Conservation (phyloP, 305 asterid species). For the Solanum hybrid region DNA sequence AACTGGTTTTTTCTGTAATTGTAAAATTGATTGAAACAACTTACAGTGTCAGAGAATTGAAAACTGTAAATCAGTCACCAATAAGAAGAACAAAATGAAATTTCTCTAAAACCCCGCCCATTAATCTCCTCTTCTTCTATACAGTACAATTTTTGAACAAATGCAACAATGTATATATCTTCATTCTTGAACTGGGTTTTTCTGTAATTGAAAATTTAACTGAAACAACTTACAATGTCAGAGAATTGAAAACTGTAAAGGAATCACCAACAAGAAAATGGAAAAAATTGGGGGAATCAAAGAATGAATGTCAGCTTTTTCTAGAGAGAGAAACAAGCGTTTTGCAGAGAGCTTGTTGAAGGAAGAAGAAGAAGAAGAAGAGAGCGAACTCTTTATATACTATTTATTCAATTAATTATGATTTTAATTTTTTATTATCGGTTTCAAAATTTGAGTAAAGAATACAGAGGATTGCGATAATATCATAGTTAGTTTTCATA, state of each 20-base stretch:
- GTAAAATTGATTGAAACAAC: neutral
- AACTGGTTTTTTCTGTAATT: neutral
- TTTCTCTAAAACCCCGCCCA: neutral
- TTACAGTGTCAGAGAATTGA: neutral
- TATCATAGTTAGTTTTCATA: neutral
- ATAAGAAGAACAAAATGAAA: neutral
- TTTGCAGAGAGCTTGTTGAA: neutral
- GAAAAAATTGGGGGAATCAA: neutral
- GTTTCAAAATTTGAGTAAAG: neutral
- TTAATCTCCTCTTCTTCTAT: neutral
- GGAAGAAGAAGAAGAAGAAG: neutral
- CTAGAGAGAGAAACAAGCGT: slow-evolving; percentile 10
- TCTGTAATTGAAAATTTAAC: neutral
- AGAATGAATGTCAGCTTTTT: slow-evolving; percentile 36
- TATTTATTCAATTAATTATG: neutral
- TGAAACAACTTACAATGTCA: neutral
- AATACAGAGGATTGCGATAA: neutral
- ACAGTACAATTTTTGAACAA: neutral
- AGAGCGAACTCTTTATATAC: neutral
- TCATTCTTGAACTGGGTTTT: neutral
- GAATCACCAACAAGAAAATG: neutral
- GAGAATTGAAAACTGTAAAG: neutral
- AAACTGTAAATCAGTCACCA: neutral
- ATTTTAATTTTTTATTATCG: neutral
- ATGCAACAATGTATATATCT: neutral